Conservation (phyloP, 306 rosid genomes). For the Senna tora region DNA sequence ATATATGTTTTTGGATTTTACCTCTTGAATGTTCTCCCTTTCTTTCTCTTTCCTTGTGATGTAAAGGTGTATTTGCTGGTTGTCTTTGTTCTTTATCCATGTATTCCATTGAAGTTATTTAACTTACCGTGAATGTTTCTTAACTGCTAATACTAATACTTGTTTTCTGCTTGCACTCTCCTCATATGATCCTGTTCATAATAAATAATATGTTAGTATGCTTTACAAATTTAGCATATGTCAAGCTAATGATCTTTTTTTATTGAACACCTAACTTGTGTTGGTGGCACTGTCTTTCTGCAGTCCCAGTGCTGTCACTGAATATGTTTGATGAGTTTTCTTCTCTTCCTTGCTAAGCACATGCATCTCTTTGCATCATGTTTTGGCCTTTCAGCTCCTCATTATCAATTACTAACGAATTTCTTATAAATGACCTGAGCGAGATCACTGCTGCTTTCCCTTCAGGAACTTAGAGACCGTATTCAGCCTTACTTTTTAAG, state of each 20-base stretch:
- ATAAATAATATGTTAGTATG: not conserved
- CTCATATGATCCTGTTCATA: not conserved
- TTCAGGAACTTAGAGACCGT: conserved; percentile 76
- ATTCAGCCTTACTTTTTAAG: conserved; percentile 87
- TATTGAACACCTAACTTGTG: not conserved
- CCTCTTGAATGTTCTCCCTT: conserved; percentile 1
- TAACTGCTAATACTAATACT: not conserved
- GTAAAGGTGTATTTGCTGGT: not conserved
- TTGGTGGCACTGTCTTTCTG: not conserved
- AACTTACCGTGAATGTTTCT: not conserved
- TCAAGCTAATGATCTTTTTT: not conserved
- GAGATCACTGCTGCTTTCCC: conserved; percentile 7
- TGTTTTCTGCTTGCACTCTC: not conserved
- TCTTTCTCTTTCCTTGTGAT: not conserved
- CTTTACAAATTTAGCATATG: not conserved
- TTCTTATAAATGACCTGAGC: not conserved
- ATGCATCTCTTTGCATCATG: conserved; percentile 12
- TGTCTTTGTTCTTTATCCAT: not conserved
- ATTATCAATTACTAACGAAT: conserved; percentile 13
- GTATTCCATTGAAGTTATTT: not conserved
- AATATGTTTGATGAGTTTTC: not conserved
- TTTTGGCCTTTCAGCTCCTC: conserved; percentile 12
- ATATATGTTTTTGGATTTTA: not conserved
- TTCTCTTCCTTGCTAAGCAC: not conserved
- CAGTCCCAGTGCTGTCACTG: not conserved